Base-by-base conservation (phyloP, 2,329 filamentous ascomycete species). In the Trematosphaeria pertusa region DNA sequence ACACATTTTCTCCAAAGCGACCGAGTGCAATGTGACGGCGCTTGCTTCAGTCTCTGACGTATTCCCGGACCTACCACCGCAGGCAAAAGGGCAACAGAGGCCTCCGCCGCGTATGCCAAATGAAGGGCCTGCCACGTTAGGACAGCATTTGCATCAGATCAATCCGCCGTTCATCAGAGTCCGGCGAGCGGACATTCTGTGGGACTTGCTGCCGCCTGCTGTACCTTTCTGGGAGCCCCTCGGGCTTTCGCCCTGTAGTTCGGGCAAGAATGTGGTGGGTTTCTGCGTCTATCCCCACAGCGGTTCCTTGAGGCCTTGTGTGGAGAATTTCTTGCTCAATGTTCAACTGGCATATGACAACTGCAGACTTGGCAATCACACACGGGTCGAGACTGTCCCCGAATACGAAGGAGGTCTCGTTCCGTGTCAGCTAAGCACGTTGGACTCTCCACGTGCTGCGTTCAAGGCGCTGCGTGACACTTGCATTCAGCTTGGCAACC, bases 161-260 rank as follows among this genome's bases (percentile, higher is more conserved):
- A 81, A 82, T 1, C 76, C 85, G 0, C 89, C 89, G 1, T 86
- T 89, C 60, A 75, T 94, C 28, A 85, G 89, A 55, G 77, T 95
- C 9, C 85, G 86, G 37, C 81, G 89, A 42, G 82, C 85, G 15
- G 87, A 91, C 30, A 79, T 80, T 1, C 82, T 81, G 37, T 81
- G 91, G 45, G 89, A 91, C 9, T 77, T 95, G 30, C 76, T 93
- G 17, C 88, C 90, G 2, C 83, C 89, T 0, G 87, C 88, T 0
- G 75, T 93, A 15, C 75, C 81, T 1, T 96, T 94, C 62, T 95
- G 90, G 91, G 89, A 94, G 64, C 85, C 86, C 36, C 75, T 95
- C 14, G 88, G 89, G 0, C 78, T 96, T 1, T 84, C 84, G 1
- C 90, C 90, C 3, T 83, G 83, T 7, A 83, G 83, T 48, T 87